Evolutionary conservation across 768 basidiomycete species (phyloP), one percentile per base, ranked within the genome.

Genomic region (Phlebiopsis gigantea): DNA sequence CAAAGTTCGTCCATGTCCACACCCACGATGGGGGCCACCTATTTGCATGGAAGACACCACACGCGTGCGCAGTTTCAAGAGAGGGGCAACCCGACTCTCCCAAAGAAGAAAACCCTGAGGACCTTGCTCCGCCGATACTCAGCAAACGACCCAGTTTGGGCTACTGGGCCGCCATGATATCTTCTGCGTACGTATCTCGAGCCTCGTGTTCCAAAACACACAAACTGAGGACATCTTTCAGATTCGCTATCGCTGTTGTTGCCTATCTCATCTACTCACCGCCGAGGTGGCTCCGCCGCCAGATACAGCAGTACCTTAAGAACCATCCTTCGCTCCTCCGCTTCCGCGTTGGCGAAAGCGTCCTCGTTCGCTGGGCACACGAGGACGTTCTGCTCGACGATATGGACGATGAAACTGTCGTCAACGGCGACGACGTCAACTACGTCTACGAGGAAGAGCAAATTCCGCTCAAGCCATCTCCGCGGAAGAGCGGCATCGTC

Each of bases 351-450:
- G 72, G 73, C 2, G 77, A 77, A 55, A 63, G 67, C 41, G 66
- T 72, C 22, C 73, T 81, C 19, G 69, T 79, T 49, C 71, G 70
- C 14, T 79, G 79, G 78, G 76, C 76, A 43, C 68, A 78, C 53
- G 78, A 79, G 57, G 79, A 80, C 48, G 71, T 78, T 68, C 66
- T 70, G 14, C 67, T 71, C 50, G 69, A 70, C 17, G 63, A 58
- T 24, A 57, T 57, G 30, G 71, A 73, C 39, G 74, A 74, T 53
- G 73, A 77, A 56, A 60, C 75, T 17, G 77, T 78, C 74, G 76
- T 80, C 22, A 78, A 79, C 62, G 72, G 70, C 9, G 62, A 56
- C 21, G 67, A 63, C 19, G 70, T 64, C 21, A 26, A 50, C 24
- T 68, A 71, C 25, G 61, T 65, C 49, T 72, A 74, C 42, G 79